These are phyloP conservation scores for Paramecium pentaurelia DNA, from an alignment of 73 alveolate genomes.

Conservation along the genomic window DNA sequence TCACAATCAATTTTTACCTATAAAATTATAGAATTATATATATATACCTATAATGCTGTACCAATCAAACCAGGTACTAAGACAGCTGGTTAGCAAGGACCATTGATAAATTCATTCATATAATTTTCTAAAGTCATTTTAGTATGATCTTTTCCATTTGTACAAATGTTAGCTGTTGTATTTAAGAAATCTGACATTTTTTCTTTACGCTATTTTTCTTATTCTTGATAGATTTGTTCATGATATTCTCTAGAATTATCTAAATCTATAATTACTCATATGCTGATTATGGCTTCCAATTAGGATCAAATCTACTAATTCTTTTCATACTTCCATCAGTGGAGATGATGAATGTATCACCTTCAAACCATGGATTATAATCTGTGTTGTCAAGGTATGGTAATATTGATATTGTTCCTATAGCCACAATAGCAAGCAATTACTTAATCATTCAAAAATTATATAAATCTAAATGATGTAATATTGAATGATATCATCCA, in stretches of 20 bases:
- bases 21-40: neutral
- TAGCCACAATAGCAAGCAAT: neutral
- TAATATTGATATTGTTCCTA: neutral
- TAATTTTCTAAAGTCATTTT: neutral
- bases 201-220: neutral
- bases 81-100: slow-evolving; percentile 52
- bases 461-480: neutral
- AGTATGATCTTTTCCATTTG: slow-evolving; percentile 24
- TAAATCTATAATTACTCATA: neutral
- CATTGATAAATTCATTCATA: slow-evolving; percentile 28
- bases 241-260: neutral
- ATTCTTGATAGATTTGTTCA: neutral
- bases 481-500: neutral
- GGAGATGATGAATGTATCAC: neutral
- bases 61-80: slow-evolving; percentile 54
- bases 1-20: slow-evolving; percentile 56
- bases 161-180: neutral
- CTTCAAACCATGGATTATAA: slow-evolving; percentile 16
- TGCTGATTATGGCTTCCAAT: neutral
- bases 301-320: neutral
- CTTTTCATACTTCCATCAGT: neutral
- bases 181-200: neutral
- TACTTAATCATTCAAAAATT: neutral
- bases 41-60: slow-evolving; percentile 28
- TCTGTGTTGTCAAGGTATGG: slow-evolving; percentile 35